phyloP scores from a whole-genome alignment of 768 basidiomycete species.

The Mycena rebaudengoi region DNA sequence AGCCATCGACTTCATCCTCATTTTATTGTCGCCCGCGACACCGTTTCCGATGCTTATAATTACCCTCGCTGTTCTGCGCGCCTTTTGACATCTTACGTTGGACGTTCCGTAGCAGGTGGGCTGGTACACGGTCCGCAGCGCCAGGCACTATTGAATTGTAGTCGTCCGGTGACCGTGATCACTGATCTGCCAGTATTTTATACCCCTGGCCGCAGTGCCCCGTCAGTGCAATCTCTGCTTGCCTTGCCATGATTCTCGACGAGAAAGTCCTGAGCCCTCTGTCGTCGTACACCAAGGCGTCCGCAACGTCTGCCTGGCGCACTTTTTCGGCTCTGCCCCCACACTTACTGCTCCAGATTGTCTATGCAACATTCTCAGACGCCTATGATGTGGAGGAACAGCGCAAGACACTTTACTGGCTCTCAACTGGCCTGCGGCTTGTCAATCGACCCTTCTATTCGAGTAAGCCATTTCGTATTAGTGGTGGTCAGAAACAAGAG shows the following conservation, averaged over 20 bases:
- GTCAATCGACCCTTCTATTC: constrained; percentile 75
- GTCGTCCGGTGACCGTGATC: too few species aligned
- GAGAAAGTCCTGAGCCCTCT: constrained; percentile 24
- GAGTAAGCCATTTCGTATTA: constrained; percentile 46
- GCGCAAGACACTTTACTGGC: constrained; percentile 77
- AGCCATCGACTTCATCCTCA: too few species aligned
- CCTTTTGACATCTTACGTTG: too few species aligned
- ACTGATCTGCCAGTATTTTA: too few species aligned
- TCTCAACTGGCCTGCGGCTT: constrained; percentile 66
- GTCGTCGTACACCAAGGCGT: constrained; percentile 20
- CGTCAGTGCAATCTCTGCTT: too few species aligned
- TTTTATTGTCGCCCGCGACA: too few species aligned
- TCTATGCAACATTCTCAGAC: constrained; percentile 70
- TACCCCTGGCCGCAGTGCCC: too few species aligned
- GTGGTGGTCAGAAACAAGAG: background rate
- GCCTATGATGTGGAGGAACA: constrained; percentile 53
- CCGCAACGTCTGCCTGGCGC: constrained; percentile 15
- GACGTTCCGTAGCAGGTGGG: too few species aligned
- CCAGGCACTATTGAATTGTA: too few species aligned
- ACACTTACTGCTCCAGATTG: constrained; percentile 75
- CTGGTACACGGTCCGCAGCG: too few species aligned
- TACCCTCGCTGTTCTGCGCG: too few species aligned
- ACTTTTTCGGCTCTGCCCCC: constrained; percentile 55
- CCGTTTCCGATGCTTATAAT: too few species aligned
- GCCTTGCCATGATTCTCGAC: constrained; percentile 26